Percentiles rank a stretch among this genome's conserved stretches.
These are phyloP conservation scores for Flagelloscypha sp. DNA, from an alignment of 768 basidiomycete genomes.

Conservation along the genomic window DNA sequence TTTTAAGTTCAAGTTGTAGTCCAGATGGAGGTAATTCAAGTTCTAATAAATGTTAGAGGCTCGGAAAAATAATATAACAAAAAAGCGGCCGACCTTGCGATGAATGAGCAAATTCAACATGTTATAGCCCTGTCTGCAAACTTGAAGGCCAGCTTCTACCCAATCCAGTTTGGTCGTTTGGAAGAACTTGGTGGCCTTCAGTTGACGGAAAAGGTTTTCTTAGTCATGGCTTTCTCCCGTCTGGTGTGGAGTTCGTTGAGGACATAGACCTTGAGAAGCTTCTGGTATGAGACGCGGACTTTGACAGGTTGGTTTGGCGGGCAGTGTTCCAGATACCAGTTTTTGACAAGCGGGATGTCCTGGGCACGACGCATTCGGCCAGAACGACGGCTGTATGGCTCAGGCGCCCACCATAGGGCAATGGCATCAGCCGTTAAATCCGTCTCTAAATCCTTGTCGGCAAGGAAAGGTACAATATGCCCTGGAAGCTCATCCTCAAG, in stretches of 20 bases:
- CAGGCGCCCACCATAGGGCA: slow-evolving; percentile 97
- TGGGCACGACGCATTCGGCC: slow-evolving; percentile 92
- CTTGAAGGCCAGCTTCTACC: slow-evolving; percentile 98
- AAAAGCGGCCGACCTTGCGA: slow-evolving; percentile 60
- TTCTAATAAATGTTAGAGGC: slow-evolving; percentile 39
- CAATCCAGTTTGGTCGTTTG: slow-evolving; percentile 96
- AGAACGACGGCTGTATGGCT: slow-evolving; percentile 88
- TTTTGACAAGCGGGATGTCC: slow-evolving; percentile 93
- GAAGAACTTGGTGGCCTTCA: slow-evolving; percentile 99
- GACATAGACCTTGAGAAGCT: slow-evolving; percentile 91
- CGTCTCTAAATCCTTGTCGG: slow-evolving; percentile 71
- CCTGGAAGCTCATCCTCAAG: slow-evolving; percentile 86
- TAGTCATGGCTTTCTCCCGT: slow-evolving; percentile 93
- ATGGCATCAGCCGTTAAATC: slow-evolving; percentile 95
- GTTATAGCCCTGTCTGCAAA: slow-evolving; percentile 98
- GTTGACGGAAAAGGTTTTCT: slow-evolving; percentile 94
- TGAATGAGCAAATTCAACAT: slow-evolving; percentile 99
- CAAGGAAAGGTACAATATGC: slow-evolving; percentile 70
- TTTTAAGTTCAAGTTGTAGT: slow-evolving; percentile 99
- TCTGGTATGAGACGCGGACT: slow-evolving; percentile 98
- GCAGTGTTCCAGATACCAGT: slow-evolving; percentile 98
- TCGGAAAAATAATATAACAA: not conserved
- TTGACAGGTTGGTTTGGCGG: slow-evolving; percentile 95
- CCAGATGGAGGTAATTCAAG: slow-evolving; percentile 87
- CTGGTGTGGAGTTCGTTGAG: slow-evolving; percentile 87